Evolutionary conservation across 129 eudicot species (phyloP).

Genomic region (Flaveria ramosissima): DNA sequence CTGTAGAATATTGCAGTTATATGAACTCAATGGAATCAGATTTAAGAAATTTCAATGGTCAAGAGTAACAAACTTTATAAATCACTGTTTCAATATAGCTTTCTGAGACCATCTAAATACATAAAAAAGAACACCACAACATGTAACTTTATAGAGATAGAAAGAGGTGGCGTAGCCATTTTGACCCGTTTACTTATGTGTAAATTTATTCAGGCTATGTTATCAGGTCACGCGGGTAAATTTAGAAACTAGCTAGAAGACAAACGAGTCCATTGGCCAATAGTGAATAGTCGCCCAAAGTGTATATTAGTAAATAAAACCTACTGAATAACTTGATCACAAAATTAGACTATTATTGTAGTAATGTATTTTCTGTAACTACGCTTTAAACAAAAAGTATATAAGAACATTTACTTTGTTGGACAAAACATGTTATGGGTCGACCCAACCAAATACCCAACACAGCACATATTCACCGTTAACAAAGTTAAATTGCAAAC

Average conservation of each 20-base stretch:
- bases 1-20: neutral
- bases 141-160: neutral
- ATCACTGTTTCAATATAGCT: conserved; percentile 2
- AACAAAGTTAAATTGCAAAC: neutral
- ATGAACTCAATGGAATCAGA: conserved; percentile 5
- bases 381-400: too few relatives aligned
- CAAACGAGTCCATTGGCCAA: neutral
- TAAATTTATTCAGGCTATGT: neutral
- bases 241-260: neutral
- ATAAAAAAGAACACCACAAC: neutral
- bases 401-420: too few relatives aligned
- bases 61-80: neutral
- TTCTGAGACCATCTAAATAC: neutral
- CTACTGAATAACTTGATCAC: neutral
- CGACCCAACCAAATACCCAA: neutral
- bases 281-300: neutral
- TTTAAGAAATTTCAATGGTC: neutral
- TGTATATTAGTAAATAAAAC: neutral
- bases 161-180: neutral
- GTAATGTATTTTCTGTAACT: neutral
- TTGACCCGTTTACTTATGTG: neutral
- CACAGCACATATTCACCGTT: neutral
- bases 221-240: neutral
- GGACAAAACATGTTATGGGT: neutral
- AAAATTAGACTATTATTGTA: neutral